phyloP scores from a whole-genome alignment of 2,329 filamentous ascomycete species.

The Didymella glomerata region DNA sequence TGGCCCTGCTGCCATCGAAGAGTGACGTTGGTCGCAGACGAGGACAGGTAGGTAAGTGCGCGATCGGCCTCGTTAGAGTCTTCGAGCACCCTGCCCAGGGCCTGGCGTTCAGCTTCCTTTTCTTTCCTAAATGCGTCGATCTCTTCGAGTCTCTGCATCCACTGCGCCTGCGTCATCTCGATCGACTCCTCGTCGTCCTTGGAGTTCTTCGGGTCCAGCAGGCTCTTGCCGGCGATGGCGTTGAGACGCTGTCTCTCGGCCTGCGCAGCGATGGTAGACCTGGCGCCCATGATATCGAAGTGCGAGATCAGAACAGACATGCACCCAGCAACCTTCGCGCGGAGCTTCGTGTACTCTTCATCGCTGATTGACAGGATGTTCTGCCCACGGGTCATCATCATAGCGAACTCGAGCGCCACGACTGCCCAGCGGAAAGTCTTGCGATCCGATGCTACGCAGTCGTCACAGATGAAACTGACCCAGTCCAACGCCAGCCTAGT shows the following conservation, averaged over 20 bases:
- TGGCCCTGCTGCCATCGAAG: slow-evolving; percentile 99
- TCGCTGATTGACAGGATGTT: slow-evolving; percentile 92
- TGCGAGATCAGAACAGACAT: slow-evolving; percentile 98
- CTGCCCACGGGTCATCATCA: slow-evolving; percentile 94
- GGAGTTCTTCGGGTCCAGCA: slow-evolving; percentile 77
- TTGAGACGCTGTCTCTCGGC: slow-evolving; percentile 91
- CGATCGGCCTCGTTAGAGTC: slow-evolving; percentile 95
- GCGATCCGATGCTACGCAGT: slow-evolving; percentile 91
- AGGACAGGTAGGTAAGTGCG: slow-evolving; percentile 91
- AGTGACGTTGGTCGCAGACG: slow-evolving; percentile 92
- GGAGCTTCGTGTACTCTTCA: slow-evolving; percentile 82
- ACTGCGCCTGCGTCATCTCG: slow-evolving; percentile 75
- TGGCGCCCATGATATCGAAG: slow-evolving; percentile 98
- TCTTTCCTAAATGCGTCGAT: slow-evolving; percentile 82
- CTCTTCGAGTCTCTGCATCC: slow-evolving; percentile 74
- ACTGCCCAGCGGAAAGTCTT: slow-evolving; percentile 99
- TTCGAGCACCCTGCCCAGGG: slow-evolving; percentile 88
- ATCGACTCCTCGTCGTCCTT: slow-evolving; percentile 87
- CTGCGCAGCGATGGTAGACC: slow-evolving; percentile 90
- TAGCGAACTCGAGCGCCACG: slow-evolving; percentile 91
- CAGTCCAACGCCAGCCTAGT: slow-evolving; percentile 94
- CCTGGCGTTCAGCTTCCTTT: slow-evolving; percentile 83
- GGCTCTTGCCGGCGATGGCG: slow-evolving; percentile 76
- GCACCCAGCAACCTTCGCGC: slow-evolving; percentile 91
- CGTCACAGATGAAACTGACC: slow-evolving; percentile 97